Conservation (phyloP, 805 yeast genomes). For the Blastobotrys terrestris region DNA sequence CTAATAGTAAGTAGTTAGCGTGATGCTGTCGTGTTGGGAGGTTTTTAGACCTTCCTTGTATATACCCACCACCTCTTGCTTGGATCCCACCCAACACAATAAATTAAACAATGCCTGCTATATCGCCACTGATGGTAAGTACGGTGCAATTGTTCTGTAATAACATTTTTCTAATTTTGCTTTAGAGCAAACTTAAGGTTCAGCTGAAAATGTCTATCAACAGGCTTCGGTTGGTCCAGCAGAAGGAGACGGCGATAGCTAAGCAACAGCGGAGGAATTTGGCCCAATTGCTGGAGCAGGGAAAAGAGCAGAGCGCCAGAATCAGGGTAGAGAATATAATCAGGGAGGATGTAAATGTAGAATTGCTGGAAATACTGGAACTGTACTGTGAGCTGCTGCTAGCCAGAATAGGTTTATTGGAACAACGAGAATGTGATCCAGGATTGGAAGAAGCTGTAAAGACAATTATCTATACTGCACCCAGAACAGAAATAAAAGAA, state of each 20-base stretch:
- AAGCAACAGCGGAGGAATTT: slow-evolving; percentile 66
- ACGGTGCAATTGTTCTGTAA: too few species aligned
- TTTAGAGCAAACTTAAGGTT: slow-evolving; percentile 21
- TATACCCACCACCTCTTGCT: neutral
- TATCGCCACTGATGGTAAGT: neutral
- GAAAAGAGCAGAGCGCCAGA: slow-evolving; percentile 76
- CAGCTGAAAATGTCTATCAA: slow-evolving; percentile 62
- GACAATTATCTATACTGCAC: slow-evolving; percentile 61
- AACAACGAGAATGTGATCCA: slow-evolving; percentile 42
- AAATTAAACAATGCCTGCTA: neutral
- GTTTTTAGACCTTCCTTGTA: neutral
- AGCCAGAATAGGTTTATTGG: slow-evolving; percentile 64
- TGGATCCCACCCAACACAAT: neutral
- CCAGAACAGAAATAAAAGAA: slow-evolving; percentile 73
- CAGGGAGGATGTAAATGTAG: slow-evolving; percentile 74
- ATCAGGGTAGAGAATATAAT: slow-evolving; percentile 81
- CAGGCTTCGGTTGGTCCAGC: slow-evolving; percentile 63
- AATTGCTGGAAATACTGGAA: slow-evolving; percentile 71
- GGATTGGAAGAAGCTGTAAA: slow-evolving; percentile 72
- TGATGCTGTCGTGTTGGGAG: neutral
- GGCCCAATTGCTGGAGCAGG: slow-evolving; percentile 63
- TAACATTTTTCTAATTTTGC: too few species aligned
- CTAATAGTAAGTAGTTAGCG: neutral
- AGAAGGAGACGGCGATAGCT: slow-evolving; percentile 65
- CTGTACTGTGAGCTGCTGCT: slow-evolving; percentile 73